These are phyloP conservation scores for Durio zibethinus DNA, from an alignment of 345 rosid species.

Conservation along the genomic window DNA sequence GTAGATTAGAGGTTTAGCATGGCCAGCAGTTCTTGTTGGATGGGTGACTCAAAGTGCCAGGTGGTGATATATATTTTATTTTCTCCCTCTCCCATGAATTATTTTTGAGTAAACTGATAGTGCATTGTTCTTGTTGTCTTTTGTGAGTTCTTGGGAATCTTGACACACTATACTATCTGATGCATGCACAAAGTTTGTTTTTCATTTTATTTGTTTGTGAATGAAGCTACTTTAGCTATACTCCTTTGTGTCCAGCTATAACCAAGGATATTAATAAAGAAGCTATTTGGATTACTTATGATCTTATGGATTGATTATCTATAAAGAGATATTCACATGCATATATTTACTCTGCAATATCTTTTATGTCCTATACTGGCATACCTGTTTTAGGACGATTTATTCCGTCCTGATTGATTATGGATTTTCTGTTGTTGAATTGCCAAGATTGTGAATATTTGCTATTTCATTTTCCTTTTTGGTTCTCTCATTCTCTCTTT, in stretches of 20 bases:
- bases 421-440: too few species aligned
- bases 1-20: conserved; percentile 87
- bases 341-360: too few species aligned
- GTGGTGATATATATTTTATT: conserved; percentile 30
- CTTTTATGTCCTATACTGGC: too few species aligned
- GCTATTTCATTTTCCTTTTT: conserved; percentile 2
- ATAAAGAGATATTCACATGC: too few species aligned
- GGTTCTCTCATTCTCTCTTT: background rate
- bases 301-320: background rate
- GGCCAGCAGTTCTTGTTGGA: conserved; percentile 93
- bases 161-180: too few species aligned
- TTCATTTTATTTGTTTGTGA: background rate
- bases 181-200: background rate
- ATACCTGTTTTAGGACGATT: too few species aligned
- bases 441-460: too few species aligned
- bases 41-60: conserved; percentile 99
- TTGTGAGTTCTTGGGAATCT: background rate
- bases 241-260: background rate
- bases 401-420: too few species aligned
- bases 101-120: background rate
- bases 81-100: background rate
- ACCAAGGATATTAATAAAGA: background rate
- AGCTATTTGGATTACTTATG: background rate
- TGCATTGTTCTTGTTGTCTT: background rate
- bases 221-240: background rate